Evolutionary conservation across 2,329 filamentous ascomycete genomes (phyloP), one percentile per base, ranked within the genome.

Genomic region (Cryphonectria nitschkei): DNA sequence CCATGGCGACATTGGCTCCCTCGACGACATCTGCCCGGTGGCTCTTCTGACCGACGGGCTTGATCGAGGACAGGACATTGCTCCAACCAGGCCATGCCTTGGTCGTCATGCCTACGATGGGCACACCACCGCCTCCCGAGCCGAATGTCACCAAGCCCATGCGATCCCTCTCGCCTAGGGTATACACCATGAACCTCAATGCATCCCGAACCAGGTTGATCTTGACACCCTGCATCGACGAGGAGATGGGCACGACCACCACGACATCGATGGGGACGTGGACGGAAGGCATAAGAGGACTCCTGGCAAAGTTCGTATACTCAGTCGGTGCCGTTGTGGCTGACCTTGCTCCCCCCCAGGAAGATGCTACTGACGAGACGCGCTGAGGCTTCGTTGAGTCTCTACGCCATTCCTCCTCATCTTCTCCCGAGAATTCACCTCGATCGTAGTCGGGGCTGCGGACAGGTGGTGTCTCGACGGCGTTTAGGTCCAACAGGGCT

Each of bases 141-240:
- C 96, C 96, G 80, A 99, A 99, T 0, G 96, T 98, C 32, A 99
- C 96, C 60, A 99, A 83, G 7, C 96, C 96, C 95, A 99, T 97
- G 61, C 96, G 92, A 80, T 99, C 96, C 68, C 94, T 89, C 75
- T 98, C 94, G 43, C 96, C 96, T 0, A 99, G 89, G 64, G 90
- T 95, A 75, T 92, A 88, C 2, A 99, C 93, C 80, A 99, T 91
- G 80, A 98, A 99, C 71, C 93, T 93, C 50, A 99, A 86, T 0
- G 95, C 92, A 80, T 99, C 96, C 58, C 94, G 91, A 19, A 99
- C 89, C 1, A 99, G 86, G 73, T 95, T 97, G 78, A 98, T 98
- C 83, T 99, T 99, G 72, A 99, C 89, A n/a, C 96, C 96, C 81
- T 98, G 96, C 95, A 98, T 99, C 0, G 96, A 98, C 0, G 95